Percentiles rank a stretch among this genome's conserved stretches.
Conservation (phyloP, 768 basidiomycete genomes). For the Cystofilobasidium macerans region DNA sequence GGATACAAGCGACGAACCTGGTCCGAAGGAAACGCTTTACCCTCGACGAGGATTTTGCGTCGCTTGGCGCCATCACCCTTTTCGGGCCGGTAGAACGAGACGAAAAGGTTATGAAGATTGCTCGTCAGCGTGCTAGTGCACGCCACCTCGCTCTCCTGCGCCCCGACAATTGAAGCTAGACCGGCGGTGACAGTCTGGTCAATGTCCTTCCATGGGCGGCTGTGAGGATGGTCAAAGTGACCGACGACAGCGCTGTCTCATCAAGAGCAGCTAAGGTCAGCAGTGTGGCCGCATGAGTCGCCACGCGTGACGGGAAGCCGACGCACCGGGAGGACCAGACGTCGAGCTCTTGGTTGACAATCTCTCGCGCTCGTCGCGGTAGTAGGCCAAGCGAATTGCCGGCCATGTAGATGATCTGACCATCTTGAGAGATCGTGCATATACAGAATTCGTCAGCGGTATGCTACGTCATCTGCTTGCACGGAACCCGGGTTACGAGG, state of each 20-base stretch:
- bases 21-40: slow-evolving; percentile 90
- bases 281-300: not conserved
- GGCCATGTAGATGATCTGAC: slow-evolving; percentile 69
- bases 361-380: slow-evolving; percentile 57
- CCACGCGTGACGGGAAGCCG: slow-evolving; percentile 30
- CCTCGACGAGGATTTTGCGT: slow-evolving; percentile 91
- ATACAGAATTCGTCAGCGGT: no score
- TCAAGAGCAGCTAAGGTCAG: not conserved
- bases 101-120: slow-evolving; percentile 83
- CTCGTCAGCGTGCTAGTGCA: slow-evolving; percentile 91
- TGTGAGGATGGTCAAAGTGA: slow-evolving; percentile 80
- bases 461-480: no score
- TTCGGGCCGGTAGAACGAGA: slow-evolving; percentile 76
- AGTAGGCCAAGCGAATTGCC: slow-evolving; percentile 88
- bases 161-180: slow-evolving; percentile 73
- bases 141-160: slow-evolving; percentile 60
- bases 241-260: slow-evolving; percentile 65
- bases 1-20: slow-evolving; percentile 49
- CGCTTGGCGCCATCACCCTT: slow-evolving; percentile 45
- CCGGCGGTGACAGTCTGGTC: slow-evolving; percentile 59
- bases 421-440: no score
- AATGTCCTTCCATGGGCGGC: slow-evolving; percentile 69
- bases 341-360: slow-evolving; percentile 69
- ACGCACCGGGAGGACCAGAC: slow-evolving; percentile 60
- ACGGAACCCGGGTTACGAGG: not conserved